Base-by-base conservation (phyloP, 441 rosid genomes). In the Isatis lusitanica region DNA sequence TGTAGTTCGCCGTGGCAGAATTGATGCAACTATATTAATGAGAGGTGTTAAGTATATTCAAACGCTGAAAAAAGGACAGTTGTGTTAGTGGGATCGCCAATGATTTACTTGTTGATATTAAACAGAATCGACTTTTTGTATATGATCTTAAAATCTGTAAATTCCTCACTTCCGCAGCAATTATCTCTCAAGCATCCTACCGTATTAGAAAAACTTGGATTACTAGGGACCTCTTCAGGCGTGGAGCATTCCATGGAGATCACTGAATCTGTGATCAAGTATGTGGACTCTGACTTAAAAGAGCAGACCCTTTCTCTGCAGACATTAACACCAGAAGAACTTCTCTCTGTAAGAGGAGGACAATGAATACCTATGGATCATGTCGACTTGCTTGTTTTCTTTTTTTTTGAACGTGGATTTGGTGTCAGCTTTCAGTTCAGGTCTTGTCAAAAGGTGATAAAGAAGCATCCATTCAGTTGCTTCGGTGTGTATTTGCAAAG, bases 351-450 rank as follows among this genome's bases (percentile, higher is more conserved):
- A 79, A 87, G 97, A 81, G 52, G 48, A 68, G 44, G 48, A 65
- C 33, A 66, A 43, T 68, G 12, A 16, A 40, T 65, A 68, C 50
- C 26, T 35, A 36, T 60, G 71, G 66, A 24, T 48, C 60, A 66
- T 51, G 13, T 67, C 4, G 3, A 60, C 24, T 35, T 17, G 38
- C 71, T 62, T 66, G 21, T 66, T 75, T 15, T 5, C 42, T 4
- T 30, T 47, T 67, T 18, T 69, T 21, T 36, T 24, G 21, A 24
- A 70, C 65, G 4, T 74, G 78, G 47, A 58, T 57, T 74, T 83
- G 51, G 78, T 74, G 61, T 70, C 88, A 94, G 98, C 85, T 92
- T 13, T 88, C 99, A 71, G 83, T 84, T 44, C 78, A 79, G 79
- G 84, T 78, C 73, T 63, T 86, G 75, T 82, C 96, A 26, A 75